phyloP scores from a whole-genome alignment of 2,329 filamentous ascomycete genomes.

The Biscogniauxia marginata region DNA sequence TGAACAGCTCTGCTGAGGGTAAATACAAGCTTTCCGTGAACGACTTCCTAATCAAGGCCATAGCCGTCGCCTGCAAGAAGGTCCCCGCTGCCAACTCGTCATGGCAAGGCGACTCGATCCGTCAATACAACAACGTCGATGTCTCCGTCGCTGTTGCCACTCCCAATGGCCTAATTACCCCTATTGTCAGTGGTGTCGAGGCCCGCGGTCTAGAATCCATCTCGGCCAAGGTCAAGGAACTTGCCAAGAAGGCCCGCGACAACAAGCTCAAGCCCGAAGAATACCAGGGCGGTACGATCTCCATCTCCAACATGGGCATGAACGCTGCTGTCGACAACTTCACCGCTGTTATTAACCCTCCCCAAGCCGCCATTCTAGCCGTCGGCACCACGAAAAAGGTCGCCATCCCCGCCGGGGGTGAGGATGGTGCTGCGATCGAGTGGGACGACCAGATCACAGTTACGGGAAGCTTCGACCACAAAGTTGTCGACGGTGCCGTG shows the following conservation, averaged over 20 bases:
- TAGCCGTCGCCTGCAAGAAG: slow-evolving; percentile 83
- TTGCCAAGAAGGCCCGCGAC: slow-evolving; percentile 92
- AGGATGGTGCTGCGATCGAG: slow-evolving; percentile 77
- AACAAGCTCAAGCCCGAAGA: slow-evolving; percentile 99
- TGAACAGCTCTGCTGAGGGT: slow-evolving; percentile 85
- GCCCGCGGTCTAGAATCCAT: slow-evolving; percentile 84
- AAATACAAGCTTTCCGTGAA: slow-evolving; percentile 99
- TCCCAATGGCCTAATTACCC: slow-evolving; percentile 91
- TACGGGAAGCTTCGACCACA: slow-evolving; percentile 97
- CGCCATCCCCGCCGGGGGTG: slow-evolving; percentile 78
- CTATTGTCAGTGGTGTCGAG: slow-evolving; percentile 89
- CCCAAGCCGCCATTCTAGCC: slow-evolving; percentile 91
- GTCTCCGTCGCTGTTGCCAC: slow-evolving; percentile 96
- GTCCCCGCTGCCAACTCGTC: slow-evolving; percentile 94
- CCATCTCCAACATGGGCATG: slow-evolving; percentile 99
- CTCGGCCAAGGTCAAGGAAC: slow-evolving; percentile 87
- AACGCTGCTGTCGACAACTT: slow-evolving; percentile 95
- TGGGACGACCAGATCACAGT: slow-evolving; percentile 98
- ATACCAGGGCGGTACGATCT: slow-evolving; percentile 98
- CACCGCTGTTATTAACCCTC: slow-evolving; percentile 98
- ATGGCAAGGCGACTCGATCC: slow-evolving; percentile 88
- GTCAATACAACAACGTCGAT: slow-evolving; percentile 89
- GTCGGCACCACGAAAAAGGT: slow-evolving; percentile 97
- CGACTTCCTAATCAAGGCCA: slow-evolving; percentile 98
- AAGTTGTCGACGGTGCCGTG: slow-evolving; percentile 94